phyloP scores from a whole-genome alignment of 495 filamentous ascomycete genomes.

The Aspergillus biplanus region DNA sequence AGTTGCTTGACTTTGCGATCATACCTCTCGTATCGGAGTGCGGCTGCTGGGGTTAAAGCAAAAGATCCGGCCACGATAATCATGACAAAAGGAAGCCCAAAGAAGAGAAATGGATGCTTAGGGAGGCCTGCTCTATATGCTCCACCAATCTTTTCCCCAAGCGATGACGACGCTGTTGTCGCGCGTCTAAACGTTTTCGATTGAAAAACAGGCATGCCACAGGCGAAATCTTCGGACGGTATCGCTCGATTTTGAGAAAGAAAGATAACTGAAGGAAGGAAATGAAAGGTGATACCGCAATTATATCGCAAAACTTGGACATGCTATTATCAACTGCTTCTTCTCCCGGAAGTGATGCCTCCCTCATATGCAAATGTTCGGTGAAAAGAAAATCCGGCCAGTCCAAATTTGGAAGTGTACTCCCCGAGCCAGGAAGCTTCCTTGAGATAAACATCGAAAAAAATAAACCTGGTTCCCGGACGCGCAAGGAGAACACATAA shows the following conservation, averaged over 20 bases:
- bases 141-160: constrained; percentile 67
- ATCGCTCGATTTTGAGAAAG: background rate
- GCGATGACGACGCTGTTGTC: constrained; percentile 50
- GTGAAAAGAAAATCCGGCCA: constrained; percentile 24
- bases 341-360: background rate
- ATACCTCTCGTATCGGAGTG: constrained; percentile 88
- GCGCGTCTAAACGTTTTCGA: constrained; percentile 69
- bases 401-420: constrained; percentile 10
- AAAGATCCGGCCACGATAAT: constrained; percentile 96
- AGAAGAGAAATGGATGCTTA: constrained; percentile 86
- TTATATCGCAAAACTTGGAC: background rate
- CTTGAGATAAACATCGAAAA: constrained; percentile 18
- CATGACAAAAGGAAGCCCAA: constrained; percentile 91
- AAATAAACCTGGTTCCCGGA: background rate
- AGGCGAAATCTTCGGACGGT: background rate
- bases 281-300: background rate
- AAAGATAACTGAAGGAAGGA: background rate
- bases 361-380: background rate
- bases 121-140: constrained; percentile 71
- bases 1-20: constrained; percentile 84
- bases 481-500: constrained; percentile 6
- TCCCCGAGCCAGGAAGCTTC: constrained; percentile 16
- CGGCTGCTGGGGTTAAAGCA: constrained; percentile 89
- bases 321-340: background rate
- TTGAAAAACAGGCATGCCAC: constrained; percentile 71